Percentiles rank a stretch among this genome's conserved stretches.
These are phyloP conservation scores for Neofusicoccum laricinum DNA, from an alignment of 2,329 filamentous ascomycete species.

Conservation along the genomic window DNA sequence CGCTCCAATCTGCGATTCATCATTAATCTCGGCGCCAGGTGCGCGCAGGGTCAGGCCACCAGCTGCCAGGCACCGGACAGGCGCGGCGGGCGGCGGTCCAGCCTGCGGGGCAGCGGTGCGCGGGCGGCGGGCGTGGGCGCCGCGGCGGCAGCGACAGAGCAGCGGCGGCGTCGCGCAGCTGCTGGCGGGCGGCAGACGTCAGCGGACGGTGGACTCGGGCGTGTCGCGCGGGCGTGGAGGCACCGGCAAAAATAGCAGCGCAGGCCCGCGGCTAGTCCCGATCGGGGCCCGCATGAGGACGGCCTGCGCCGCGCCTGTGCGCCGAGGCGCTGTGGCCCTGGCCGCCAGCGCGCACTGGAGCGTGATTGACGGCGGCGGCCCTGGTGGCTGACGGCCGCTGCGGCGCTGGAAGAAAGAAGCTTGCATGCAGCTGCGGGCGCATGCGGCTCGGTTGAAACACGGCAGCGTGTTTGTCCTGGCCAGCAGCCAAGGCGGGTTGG, in stretches of 20 bases:
- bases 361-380: neutral
- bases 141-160: neutral
- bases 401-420: neutral
- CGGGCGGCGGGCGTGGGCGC: neutral
- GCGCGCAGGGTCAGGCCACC: slow-evolving; percentile 11
- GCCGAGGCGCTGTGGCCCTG: neutral
- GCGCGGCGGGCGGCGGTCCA: neutral
- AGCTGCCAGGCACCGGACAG: neutral
- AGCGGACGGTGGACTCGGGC: neutral
- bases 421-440: slow-evolving; percentile 8
- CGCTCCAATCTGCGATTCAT: slow-evolving; percentile 10
- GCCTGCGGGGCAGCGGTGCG: neutral
- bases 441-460: slow-evolving; percentile 13
- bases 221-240: neutral
- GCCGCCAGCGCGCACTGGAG: neutral
- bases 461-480: slow-evolving; percentile 1
- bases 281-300: neutral
- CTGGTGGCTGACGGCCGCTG: neutral
- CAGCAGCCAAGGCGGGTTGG: slow-evolving; percentile 5
- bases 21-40: slow-evolving; percentile 1
- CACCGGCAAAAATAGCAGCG: slow-evolving; percentile 5
- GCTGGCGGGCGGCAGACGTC: too few relatives aligned
- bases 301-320: neutral
- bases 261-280: neutral
- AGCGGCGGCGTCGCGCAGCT: neutral